Evolutionary conservation across 2,329 filamentous ascomycete species (phyloP), one percentile per base, ranked within the genome.

Genomic region (Colletotrichum truncatum): DNA sequence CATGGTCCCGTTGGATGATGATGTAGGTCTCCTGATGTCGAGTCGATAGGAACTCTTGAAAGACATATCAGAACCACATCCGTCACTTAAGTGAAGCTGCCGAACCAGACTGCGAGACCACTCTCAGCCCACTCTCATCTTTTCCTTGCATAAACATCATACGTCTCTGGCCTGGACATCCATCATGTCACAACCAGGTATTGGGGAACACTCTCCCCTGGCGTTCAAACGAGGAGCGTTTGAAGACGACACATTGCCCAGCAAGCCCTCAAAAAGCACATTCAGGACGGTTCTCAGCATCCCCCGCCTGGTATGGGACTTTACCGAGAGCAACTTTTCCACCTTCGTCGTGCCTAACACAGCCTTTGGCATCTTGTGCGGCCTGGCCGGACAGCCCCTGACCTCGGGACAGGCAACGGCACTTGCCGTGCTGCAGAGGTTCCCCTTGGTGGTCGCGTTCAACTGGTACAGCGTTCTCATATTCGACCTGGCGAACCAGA

Each of bases 401-500:
- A 65, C 56, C 18, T 53, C 34, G 14, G 41, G 48, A 12, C 55
- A 26, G 21, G 32, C 56, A 23, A n/a, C 62, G 14, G 18, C 62
- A 18, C 46, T 65, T 25, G 36, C 41, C 11, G 26, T 63, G 32
- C 36, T 56, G 18, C 51, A 49, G 25, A 45, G 52, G 12, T 28
- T 58, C 12, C 64, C 64, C n/a, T 46, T 66, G 16, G 21, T 64
- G 5, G 46, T 73, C 12, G 51, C 64, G 23, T 73, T 70, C 70
- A 54, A 72, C 21, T 77, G 74, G 74, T 38, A 73, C 12, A 72
- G 74, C 46, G 70, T 76, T 8, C 59, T 76, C 2, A 64, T 73
- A 6, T 69, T 72, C 30, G 66, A 74, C 25, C 70, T 76, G n/a
- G 64, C 70, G 26, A 77, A 77, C 64, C 75, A 77, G 48, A 54